Evolutionary conservation across 768 basidiomycete genomes (phyloP), one percentile per base, ranked within the genome.

Genomic region (Boletus subcaerulescens): DNA sequence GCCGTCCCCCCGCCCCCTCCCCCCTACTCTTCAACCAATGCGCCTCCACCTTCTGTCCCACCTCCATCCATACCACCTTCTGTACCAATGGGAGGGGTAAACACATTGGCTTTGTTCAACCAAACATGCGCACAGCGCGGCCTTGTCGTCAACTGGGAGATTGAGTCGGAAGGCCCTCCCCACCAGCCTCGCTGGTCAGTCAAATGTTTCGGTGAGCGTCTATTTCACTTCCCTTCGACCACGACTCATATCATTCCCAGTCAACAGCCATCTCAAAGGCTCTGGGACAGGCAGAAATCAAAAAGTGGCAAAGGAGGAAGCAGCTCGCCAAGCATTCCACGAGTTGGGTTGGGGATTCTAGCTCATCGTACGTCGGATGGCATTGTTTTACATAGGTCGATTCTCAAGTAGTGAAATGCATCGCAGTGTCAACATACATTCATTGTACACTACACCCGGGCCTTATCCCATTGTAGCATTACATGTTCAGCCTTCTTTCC

Each of bases 301-400:
- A 66, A 87, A 86, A 58, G 45, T 70, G n/a, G 86, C 85, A 9
- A 87, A 85, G 59, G 84, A 86, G 69, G 80, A 83, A 57, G 85
- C 86, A n/a, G 84, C 83, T 32, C 77, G 78, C 38, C 72, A 78
- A 50, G 85, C 85, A 45, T 84, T 76, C 71, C 62, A 63, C 12
- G 54, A 71, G 3, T 73, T 86, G 76, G 78, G 80, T 50, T 86
- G 84, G 83, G 75, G 74, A 62, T 38, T 42, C 20, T 46, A 52
- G n/a, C 11, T 26, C n/a, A 9, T 33, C 18, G 1, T 40, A 20
- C 33, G 45, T 26, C 26, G 15, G 32, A 29, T 26, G 32, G 46
- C 22, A 33, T 44, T 55, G 4, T 17, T 64, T 66, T 40, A 43
- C 57, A 18, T 60, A 62, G 42, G 44, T 17, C 17, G 9, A 20